Conservation (phyloP, 2,329 filamentous ascomycete species). For the Domatiomyces globalis region DNA sequence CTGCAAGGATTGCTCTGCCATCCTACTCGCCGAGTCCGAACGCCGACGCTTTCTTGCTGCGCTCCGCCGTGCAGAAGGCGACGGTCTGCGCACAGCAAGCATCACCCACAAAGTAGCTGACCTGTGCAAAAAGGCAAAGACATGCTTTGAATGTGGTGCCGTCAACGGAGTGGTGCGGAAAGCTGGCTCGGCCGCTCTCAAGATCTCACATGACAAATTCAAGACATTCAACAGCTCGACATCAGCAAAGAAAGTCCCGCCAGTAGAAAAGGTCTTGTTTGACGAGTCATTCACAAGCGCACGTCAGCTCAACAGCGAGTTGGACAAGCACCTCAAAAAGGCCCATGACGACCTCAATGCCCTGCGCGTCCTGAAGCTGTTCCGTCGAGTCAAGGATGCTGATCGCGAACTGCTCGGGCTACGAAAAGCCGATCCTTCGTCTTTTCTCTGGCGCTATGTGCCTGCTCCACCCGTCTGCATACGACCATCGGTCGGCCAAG, state of each 20-base stretch:
- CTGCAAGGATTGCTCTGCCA: slow-evolving; percentile 82
- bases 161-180: slow-evolving; percentile 90
- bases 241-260: slow-evolving; percentile 68
- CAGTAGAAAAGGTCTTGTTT: slow-evolving; percentile 67
- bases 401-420: slow-evolving; percentile 89
- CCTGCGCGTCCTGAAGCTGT: slow-evolving; percentile 73
- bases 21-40: slow-evolving; percentile 69
- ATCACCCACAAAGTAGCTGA: slow-evolving; percentile 81
- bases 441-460: slow-evolving; percentile 95
- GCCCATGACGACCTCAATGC: slow-evolving; percentile 92
- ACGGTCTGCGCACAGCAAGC: slow-evolving; percentile 70
- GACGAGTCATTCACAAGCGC: slow-evolving; percentile 74
- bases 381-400: slow-evolving; percentile 68
- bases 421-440: slow-evolving; percentile 82
- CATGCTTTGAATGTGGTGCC: slow-evolving; percentile 64
- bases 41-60: slow-evolving; percentile 64
- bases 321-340: slow-evolving; percentile 83
- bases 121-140: slow-evolving; percentile 74
- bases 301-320: slow-evolving; percentile 60
- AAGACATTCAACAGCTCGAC: slow-evolving; percentile 77
- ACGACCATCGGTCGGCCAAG: slow-evolving; percentile 82
- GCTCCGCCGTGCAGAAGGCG: slow-evolving; percentile 64
- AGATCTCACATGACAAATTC: slow-evolving; percentile 89
- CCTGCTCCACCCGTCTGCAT: slow-evolving; percentile 91
- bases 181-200: slow-evolving; percentile 64